Conservation (phyloP, 768 basidiomycete genomes). For the Calocybe cyanea region DNA sequence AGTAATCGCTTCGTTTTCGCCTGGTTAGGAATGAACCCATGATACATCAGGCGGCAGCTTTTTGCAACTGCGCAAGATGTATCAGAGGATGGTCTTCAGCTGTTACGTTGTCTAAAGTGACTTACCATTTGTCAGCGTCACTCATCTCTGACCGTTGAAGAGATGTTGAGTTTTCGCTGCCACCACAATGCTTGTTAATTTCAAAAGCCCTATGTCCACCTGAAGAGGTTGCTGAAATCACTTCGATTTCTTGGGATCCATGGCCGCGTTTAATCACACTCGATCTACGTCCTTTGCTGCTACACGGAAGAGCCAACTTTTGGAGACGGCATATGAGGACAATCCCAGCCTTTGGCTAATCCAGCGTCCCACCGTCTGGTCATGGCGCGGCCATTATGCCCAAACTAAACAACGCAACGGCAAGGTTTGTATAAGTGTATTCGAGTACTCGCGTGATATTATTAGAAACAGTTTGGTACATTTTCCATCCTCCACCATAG, state of each 20-base stretch:
- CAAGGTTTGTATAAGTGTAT: slow-evolving; percentile 85
- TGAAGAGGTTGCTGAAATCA: not conserved
- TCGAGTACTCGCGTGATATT: too few relatives aligned
- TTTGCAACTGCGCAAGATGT: too few relatives aligned
- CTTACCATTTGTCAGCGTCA: too few relatives aligned
- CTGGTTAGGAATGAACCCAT: too few relatives aligned
- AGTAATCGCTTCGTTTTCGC: too few relatives aligned
- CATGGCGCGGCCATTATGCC: slow-evolving; percentile 77
- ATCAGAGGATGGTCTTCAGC: too few relatives aligned
- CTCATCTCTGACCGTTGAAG: too few relatives aligned
- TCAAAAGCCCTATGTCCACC: not conserved
- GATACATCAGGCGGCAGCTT: too few relatives aligned
- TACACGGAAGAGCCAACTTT: slow-evolving; percentile 71
- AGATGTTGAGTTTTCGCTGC: slow-evolving; percentile 45
- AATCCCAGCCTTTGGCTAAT: slow-evolving; percentile 19
- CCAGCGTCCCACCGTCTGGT: slow-evolving; percentile 12
- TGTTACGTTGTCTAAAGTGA: too few relatives aligned
- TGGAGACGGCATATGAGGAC: slow-evolving; percentile 63
- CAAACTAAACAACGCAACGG: slow-evolving; percentile 87
- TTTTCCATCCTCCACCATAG: too few relatives aligned
- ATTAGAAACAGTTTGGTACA: too few relatives aligned
- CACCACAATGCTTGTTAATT: slow-evolving; percentile 41
- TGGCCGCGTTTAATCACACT: slow-evolving; percentile 56
- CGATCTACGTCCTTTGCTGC: slow-evolving; percentile 66
- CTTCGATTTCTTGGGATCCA: slow-evolving; percentile 29